Evolutionary conservation across 345 rosid species (phyloP), one percentile per base, ranked within the genome.

Genomic region (Populus ilicifolia): DNA sequence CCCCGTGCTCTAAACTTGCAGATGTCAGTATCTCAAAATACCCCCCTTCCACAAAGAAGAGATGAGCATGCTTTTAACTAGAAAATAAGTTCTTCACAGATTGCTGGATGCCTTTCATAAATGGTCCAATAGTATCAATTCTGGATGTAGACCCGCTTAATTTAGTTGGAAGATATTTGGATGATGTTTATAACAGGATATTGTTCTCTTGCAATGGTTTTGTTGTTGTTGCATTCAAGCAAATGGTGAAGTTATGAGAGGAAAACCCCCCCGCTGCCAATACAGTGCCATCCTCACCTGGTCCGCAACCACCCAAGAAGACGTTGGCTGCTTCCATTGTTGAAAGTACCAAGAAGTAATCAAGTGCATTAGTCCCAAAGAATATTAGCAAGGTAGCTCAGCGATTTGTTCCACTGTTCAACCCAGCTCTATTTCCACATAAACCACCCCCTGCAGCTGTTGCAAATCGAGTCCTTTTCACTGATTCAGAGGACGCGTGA

Each of bases 401-500:
- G 76, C 86, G 81, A 74, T 96, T 96, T 82, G 68, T 82, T 73
- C 88, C 92, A 0, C 79, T 88, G 69, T 90, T 96, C 78, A 96
- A 89, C 84, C 86, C 79, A 70, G 87, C 92, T 36, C 78, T 96
- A 10, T 93, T 87, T 86, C 99, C 98, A 18, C 93, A 92, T 86
- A 96, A 92, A 85, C 95, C 98, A 73, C 98, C 99, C 43, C 86
- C 87, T 76, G 78, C 80, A 27, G 84, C 98, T 72, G 90, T 91
- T 23, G 89, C 89, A 69, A 91, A 87, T 85, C 85, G 98, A 79
- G 85, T 92, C 77, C 98, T 96, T 80, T 96, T 96, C 82, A 93
- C 99, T 73, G 97, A 92, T 63, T 74, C 94, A 81, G 98, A 95
- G 89, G 99, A 95, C 87, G 96, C 93, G 99, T 91, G 80, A 89